Evolutionary conservation across 2,329 filamentous ascomycete species (phyloP), one percentile per base, ranked within the genome.

Genomic region (Fusarium domesticum): DNA sequence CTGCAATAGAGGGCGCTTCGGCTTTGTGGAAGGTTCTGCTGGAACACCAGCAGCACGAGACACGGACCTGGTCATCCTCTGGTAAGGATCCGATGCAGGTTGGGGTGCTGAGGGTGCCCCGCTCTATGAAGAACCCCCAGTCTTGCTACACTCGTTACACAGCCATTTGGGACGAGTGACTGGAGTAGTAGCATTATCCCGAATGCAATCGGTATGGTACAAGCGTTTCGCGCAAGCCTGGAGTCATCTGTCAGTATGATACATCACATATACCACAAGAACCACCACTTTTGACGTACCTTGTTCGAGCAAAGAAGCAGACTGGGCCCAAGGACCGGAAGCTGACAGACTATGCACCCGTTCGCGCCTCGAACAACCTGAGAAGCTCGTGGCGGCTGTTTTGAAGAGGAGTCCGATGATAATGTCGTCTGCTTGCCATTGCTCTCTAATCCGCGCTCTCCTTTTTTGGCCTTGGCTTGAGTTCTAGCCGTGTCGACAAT

Each of bases 301-400:
- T 71, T 67, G 50, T 77, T 77, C 5, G 68, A 64, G 57, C 77
- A 81, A 18, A 78, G 59, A 20, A 80, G 60, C 51, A 75, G 64
- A 10, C 64, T 67, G 4, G 74, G 70, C 2, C 74, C 74, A 17
- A 72, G 63, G 17, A 77, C 75, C 5, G 70, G 69, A 35, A 74
- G 66, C 10, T 70, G 70, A 49, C 77, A 81, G 12, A 73, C 55
- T 2, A 62, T 63, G 50, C 75, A 78, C 35, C 75, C 75, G 25
- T 67, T 71, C 16, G 66, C 59, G 16, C 69, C 70, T 53, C 67
- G 73, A 45, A 68, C 65, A 32, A 69, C 66, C 43, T 69, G 68
- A 3, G 65, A 58, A 16, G 61, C 60, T 18, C 60, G 60, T 14
- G 64, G 58, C 14, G 64, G 63, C 38, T 62, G 57, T 40, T 59